Conservation (phyloP, 352 stramenopile species). For the Pythium volutum region DNA sequence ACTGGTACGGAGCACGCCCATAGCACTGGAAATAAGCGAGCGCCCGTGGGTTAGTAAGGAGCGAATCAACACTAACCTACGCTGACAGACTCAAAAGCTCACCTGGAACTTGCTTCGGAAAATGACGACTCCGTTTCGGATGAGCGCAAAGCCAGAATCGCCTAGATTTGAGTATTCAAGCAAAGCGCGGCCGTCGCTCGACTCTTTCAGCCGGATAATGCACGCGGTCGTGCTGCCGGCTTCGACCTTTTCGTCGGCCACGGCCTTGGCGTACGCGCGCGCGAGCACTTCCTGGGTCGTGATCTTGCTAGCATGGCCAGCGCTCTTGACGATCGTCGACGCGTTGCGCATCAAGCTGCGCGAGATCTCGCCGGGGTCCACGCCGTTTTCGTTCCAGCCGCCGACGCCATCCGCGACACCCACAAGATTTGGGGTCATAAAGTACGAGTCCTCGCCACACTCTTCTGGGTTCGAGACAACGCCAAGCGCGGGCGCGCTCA, state of each 20-base stretch:
- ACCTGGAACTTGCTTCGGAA: slow-evolving; percentile 77
- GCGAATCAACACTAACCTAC: neutral
- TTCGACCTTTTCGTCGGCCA: slow-evolving; percentile 67
- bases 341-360: slow-evolving; percentile 74
- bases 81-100: slow-evolving; percentile 14
- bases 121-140: slow-evolving; percentile 53
- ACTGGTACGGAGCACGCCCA: slow-evolving; percentile 67
- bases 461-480: slow-evolving; percentile 44
- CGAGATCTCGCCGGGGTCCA: slow-evolving; percentile 75
- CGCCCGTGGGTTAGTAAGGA: neutral
- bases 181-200: slow-evolving; percentile 37
- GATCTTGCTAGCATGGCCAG: slow-evolving; percentile 15
- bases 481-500: slow-evolving; percentile 37
- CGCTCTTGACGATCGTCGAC: slow-evolving; percentile 35
- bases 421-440: slow-evolving; percentile 56
- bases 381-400: slow-evolving; percentile 80
- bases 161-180: slow-evolving; percentile 81
- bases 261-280: slow-evolving; percentile 54
- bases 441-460: slow-evolving; percentile 78
- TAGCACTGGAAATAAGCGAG: slow-evolving; percentile 42
- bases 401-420: slow-evolving; percentile 74
- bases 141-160: slow-evolving; percentile 75
- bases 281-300: slow-evolving; percentile 55
- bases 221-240: slow-evolving; percentile 75
- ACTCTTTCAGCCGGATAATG: slow-evolving; percentile 63